phyloP scores from a whole-genome alignment of 225 moss, liverwort and hornwort species.

The Pseudisothecium myosuroides region DNA sequence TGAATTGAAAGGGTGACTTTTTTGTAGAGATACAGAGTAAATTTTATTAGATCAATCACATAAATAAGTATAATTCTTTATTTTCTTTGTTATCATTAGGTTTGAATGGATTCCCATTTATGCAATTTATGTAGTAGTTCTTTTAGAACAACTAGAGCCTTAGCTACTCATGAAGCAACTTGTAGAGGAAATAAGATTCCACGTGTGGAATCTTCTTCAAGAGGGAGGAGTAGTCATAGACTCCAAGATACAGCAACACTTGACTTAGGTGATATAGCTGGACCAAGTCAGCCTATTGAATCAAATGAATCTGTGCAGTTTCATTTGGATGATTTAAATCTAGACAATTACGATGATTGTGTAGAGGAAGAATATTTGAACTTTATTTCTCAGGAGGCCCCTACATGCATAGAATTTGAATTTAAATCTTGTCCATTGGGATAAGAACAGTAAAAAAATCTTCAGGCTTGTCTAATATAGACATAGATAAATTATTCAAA shows the following conservation, averaged over 20 bases:
- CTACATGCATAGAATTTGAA: not conserved
- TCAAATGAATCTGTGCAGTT: not conserved
- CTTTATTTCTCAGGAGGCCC: accelerated
- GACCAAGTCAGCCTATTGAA: not conserved
- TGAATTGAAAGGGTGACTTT: too few species aligned
- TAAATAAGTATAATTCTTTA: too few species aligned
- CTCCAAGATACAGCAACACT: accelerated
- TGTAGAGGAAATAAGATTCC: not conserved
- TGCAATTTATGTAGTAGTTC: not conserved
- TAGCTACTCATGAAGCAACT: not conserved
- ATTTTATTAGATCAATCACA: too few species aligned
- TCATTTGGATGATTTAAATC: not conserved
- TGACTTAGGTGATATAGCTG: not conserved
- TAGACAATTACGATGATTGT: not conserved
- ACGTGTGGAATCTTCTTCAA: not conserved
- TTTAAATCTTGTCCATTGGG: not conserved
- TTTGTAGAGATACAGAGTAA: too few species aligned
- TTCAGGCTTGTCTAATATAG: not conserved
- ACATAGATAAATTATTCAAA: not conserved
- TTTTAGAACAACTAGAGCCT: not conserved
- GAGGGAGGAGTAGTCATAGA: not conserved
- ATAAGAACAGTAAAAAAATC: not conserved
- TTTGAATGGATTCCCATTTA: not conserved
- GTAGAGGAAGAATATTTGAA: not conserved
- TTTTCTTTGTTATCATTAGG: too few species aligned